Percentiles rank a stretch among this genome's conserved stretches.
Evolutionary conservation across 257 asterid genomes (phyloP).

Genomic region (Rauvolfia tetraphylla): DNA sequence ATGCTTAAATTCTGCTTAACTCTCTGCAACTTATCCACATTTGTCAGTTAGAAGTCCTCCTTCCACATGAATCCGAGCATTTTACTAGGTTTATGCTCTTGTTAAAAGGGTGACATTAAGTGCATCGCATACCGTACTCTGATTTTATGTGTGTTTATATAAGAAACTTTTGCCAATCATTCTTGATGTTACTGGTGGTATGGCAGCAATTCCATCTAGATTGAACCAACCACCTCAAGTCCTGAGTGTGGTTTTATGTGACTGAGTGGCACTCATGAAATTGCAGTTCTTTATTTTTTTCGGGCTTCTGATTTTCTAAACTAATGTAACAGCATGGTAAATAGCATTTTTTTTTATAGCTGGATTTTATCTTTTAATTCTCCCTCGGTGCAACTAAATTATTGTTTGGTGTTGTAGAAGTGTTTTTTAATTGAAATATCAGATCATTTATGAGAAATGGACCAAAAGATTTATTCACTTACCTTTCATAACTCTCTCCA

Average conservation of each 20-base stretch:
- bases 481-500: slow-evolving; percentile 24
- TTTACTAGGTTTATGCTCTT: not conserved
- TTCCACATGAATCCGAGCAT: not conserved
- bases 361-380: not conserved
- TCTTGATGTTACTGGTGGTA: not conserved
- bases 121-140: not conserved
- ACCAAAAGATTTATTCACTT: not conserved
- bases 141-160: not conserved
- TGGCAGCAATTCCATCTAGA: not conserved
- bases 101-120: not conserved
- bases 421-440: not conserved
- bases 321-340: not conserved
- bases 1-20: not conserved
- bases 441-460: not conserved
- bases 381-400: not conserved
- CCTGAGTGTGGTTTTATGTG: not conserved
- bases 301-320: not conserved
- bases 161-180: not conserved
- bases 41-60: not conserved
- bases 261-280: not conserved
- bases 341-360: not conserved
- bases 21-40: not conserved
- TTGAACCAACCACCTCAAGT: not conserved
- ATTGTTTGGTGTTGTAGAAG: not conserved
- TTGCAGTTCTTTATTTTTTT: not conserved